Base-by-base conservation (phyloP, 139 green algal genomes). In the Haematococcus lacustris region DNA sequence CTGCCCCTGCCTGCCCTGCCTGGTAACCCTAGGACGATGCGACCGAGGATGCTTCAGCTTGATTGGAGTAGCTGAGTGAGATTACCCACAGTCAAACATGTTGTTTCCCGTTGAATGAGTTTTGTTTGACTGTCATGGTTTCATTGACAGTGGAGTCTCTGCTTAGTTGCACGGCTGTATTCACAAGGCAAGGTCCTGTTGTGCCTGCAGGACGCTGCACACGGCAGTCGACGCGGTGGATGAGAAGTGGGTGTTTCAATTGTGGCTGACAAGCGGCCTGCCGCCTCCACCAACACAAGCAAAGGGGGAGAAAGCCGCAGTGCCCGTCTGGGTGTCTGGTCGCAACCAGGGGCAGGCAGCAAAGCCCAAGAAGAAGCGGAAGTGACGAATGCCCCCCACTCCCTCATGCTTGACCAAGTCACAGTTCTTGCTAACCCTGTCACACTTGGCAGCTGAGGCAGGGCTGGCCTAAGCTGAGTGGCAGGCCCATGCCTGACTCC, bases 171-270 rank as follows among this genome's bases (percentile, higher is more conserved):
- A 57, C 47, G 13, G 47, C 47, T 21, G 13, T 13, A 57, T 21
- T 57, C 21, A 13, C 47, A 13, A 57, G 21, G 13, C 21, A 13
- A 21, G 13, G 13, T 21, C 13, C 47, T 21, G 47, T 57, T 13
- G 13, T 5, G 32, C 7, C 34, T 23, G n/a, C 67, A 80, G 86
- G 57, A 86, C 86, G n/a, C 73, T 94, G 40, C 89, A 94, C 78
- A 91, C 85, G 0, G 89, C 88, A 3, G 70, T 81, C n/a, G 81
- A 88, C 51, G 88, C 89, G 0, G 73, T 77, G 0, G 78, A 83
- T 60, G 70, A 71, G 0, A 94, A 94, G 78, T 92, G 85, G 84
- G 84, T 94, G 0, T 85, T 81, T 3, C 89, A 94, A 83, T 85
- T 90, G 57, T 94, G 89, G 89, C 47, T 91, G 43, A 80, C 82